A percentile compares a stretch with the other conserved stretches of the same genome.
Conservation (phyloP, 495 filamentous ascomycete genomes). For the Hypoxylon perforatum region DNA sequence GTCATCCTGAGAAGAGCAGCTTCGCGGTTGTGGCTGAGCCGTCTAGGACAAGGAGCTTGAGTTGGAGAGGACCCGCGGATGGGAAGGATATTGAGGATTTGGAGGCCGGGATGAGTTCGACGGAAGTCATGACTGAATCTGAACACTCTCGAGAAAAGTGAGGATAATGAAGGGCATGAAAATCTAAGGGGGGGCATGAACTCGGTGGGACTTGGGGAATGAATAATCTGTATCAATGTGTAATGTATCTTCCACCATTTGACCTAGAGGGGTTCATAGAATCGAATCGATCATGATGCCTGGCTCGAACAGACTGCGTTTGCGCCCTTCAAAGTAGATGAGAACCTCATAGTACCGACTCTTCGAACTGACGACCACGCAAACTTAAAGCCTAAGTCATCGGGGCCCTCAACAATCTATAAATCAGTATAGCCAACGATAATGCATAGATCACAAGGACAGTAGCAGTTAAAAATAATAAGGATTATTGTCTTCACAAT, state of each 20-base stretch:
- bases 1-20: not conserved
- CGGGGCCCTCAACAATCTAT: too few relatives aligned
- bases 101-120: constrained; percentile 5
- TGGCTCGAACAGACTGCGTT: too few relatives aligned
- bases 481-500: constrained; percentile 43
- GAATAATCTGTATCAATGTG: not conserved
- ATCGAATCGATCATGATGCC: too few relatives aligned
- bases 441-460: too few relatives aligned
- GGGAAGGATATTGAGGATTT: constrained; percentile 1
- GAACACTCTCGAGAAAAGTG: not conserved
- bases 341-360: too few relatives aligned
- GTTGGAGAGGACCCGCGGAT: not conserved
- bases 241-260: too few relatives aligned
- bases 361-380: too few relatives aligned
- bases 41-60: constrained; percentile 15
- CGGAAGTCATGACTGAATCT: not conserved
- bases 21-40: not conserved
- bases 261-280: too few relatives aligned
- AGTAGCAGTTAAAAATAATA: not conserved
- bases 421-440: not conserved
- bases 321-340: too few relatives aligned
- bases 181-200: not conserved
- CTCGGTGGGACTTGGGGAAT: not conserved
- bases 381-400: too few relatives aligned
- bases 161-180: not conserved